Percentiles rank a stretch among this genome's conserved stretches.
Evolutionary conservation across 805 yeast species (phyloP).

Genomic region (Sugiyamaella floridensis): DNA sequence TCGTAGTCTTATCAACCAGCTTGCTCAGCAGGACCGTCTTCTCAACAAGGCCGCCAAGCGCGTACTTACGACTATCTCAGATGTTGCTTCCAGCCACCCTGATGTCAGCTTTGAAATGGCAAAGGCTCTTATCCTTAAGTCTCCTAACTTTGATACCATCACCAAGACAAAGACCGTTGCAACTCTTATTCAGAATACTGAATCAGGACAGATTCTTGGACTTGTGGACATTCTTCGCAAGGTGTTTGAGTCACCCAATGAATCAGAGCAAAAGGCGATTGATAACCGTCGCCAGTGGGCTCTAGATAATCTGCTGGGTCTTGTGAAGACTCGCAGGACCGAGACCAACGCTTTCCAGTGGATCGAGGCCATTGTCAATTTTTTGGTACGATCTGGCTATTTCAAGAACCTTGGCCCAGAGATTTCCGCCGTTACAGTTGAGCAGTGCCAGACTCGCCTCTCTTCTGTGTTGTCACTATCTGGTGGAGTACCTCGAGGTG

Average conservation of each 20-base stretch:
- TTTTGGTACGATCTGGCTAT: conserved; percentile 38
- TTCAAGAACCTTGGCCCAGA: conserved; percentile 27
- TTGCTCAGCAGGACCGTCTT: conserved; percentile 56
- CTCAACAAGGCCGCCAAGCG: conserved; percentile 60
- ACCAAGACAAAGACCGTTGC: conserved; percentile 67
- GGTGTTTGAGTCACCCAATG: conserved; percentile 14
- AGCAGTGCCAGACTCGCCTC: conserved; percentile 39
- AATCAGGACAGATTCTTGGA: conserved; percentile 11
- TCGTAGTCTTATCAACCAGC: conserved; percentile 70
- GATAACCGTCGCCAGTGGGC: conserved; percentile 47
- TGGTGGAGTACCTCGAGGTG: conserved; percentile 39
- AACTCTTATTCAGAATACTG: conserved; percentile 30
- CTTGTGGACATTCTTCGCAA: conserved; percentile 22
- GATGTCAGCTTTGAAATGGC: conserved; percentile 31
- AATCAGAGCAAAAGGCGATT: conserved; percentile 20
- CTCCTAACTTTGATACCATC: conserved; percentile 57
- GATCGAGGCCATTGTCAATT: conserved; percentile 35
- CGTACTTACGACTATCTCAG: conserved; percentile 39
- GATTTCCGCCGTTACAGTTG: conserved; percentile 19
- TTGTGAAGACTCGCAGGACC: conserved; percentile 28
- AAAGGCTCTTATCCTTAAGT: conserved; percentile 34
- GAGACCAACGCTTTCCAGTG: conserved; percentile 19
- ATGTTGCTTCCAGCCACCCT: conserved; percentile 35
- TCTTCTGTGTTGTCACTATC: conserved; percentile 60
- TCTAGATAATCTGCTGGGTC: conserved; percentile 49